Percentiles rank a stretch among this genome's conserved stretches.
Evolutionary conservation across 1,139 yeast genomes (phyloP).

Genomic region (Blastobotrys aristatus): DNA sequence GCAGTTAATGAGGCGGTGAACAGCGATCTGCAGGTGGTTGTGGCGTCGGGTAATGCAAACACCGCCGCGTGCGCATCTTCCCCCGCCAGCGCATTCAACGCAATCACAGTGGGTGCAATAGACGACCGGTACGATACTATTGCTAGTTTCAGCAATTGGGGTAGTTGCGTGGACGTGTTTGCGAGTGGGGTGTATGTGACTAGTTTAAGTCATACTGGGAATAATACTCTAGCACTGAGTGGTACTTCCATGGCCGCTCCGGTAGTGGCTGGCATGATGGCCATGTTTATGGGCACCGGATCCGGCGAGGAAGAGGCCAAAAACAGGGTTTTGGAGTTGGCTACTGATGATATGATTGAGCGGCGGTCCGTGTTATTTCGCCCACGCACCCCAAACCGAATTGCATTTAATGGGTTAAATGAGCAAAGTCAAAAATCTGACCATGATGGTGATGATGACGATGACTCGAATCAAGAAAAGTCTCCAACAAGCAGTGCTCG

Average conservation of each 20-base stretch:
- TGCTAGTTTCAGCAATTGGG: slow-evolving; percentile 85
- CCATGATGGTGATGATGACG: slow-evolving; percentile 1
- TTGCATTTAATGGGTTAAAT: slow-evolving; percentile 39
- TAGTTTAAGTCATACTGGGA: slow-evolving; percentile 25
- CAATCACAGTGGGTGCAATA: slow-evolving; percentile 86
- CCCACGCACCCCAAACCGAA: slow-evolving; percentile 45
- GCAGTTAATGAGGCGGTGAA: slow-evolving; percentile 72
- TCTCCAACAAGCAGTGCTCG: neutral
- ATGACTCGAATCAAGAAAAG: neutral
- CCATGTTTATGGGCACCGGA: slow-evolving; percentile 60
- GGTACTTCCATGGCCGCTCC: slow-evolving; percentile 97
- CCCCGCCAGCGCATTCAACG: slow-evolving; percentile 70
- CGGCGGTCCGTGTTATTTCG: slow-evolving; percentile 34
- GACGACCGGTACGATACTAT: slow-evolving; percentile 66
- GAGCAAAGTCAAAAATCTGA: neutral
- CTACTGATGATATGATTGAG: slow-evolving; percentile 27
- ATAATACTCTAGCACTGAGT: slow-evolving; percentile 42
- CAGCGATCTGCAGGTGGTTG: slow-evolving; percentile 72
- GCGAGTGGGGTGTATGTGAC: slow-evolving; percentile 72
- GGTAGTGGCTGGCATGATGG: slow-evolving; percentile 66
- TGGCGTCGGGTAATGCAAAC: slow-evolving; percentile 85
- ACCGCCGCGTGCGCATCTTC: slow-evolving; percentile 73
- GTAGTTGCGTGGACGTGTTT: slow-evolving; percentile 77
- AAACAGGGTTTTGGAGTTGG: slow-evolving; percentile 22
- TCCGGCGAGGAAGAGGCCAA: slow-evolving; percentile 31